Base-by-base conservation (phyloP, 2,329 filamentous ascomycete genomes). In the Cercospora sp. region DNA sequence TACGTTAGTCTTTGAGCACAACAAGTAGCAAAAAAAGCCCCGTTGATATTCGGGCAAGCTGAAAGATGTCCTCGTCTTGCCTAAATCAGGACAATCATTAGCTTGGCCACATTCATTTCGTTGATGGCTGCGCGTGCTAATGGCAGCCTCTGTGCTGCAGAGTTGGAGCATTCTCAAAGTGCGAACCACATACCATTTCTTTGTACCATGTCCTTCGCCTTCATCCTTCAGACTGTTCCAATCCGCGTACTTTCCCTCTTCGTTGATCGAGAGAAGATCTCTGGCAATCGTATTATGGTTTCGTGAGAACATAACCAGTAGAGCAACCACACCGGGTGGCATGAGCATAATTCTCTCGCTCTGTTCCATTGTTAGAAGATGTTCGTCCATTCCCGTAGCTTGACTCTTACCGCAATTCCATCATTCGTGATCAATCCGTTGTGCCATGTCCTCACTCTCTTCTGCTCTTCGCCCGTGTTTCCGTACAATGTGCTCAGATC, bases 11-110 rank as follows among this genome's bases (percentile, higher is more conserved):
- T 63, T 79, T 81, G 45, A 83, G 68, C 1, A 83, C 81, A 3
- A 83, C 80, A 0, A 0, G 80, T 78, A 2, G 81, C 81, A 72
- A 83, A 83, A 72, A 81, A 83, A 36, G 81, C 82, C 18, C 82
- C 81, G 65, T 83, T 84, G 71, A 83, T 83, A 68, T 83, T 83
- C 82, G 77, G 13, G 78, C 73, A 12, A 82, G 71, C 68, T 84
- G 82, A 72, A 84, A 84, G 66, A 84, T 78, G 64, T 84, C 82
- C 60, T 84, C 80, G 73, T 82, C 82, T 79, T 83, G 81, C 78
- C 80, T 64, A 7, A 3, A 7, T 23, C 45, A 51, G 23, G 23
- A 3, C 48, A 26, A 8, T 55, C 12, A 28, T 55, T 30, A 55
- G 48, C 48, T n/a, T 48, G 18, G 8, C 42, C 28, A 16, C 20